Evolutionary conservation across 352 stramenopile genomes (phyloP), one percentile per base, ranked within the genome.

Genomic region (Pythium aphanidermatum): DNA sequence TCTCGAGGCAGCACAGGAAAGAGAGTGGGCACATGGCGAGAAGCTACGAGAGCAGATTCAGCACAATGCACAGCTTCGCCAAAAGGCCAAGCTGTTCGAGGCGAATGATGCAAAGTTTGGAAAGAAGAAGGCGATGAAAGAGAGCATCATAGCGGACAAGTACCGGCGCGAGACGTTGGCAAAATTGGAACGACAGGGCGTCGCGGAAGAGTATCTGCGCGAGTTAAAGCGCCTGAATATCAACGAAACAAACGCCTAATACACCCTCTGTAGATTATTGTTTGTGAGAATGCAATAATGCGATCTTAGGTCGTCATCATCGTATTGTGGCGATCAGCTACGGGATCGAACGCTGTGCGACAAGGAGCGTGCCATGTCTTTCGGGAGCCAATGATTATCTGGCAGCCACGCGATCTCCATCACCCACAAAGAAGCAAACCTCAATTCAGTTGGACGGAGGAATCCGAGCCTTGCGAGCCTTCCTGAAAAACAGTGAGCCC

Each of bases 71-170:
- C 62, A 75, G 45, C 55, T 65, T 10, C 71, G 60, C 1, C 23
- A 60, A 31, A 86, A 85, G 49, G 65, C 69, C 31, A 83, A 77
- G 47, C 57, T 84, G 53, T 80, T 84, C 27, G 68, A 71, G 47
- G 61, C 77, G 37, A 85, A 83, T 42, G 76, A 87, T 47, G 68
- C 61, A 47, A 86, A 83, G 53, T 83, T 78, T 38, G 38, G 63
- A 13, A 76, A 80, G 53, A 91, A 86, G 62, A 88, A 86, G 48
- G 52, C 51, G 19, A 59, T 81, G 42, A 85, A 83, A 42, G 78
- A 88, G 50, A 71, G 62, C 31, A 86, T 86, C 51, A 47, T 91
- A 29, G 78, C 75, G 6, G 78, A 91, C 48, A 91, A 91, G 51
- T 72, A 87, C 44, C 60, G 78, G 0, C 45, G 63, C 9, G 70